These are phyloP conservation scores for Solanum tarapatanum DNA, from an alignment of 257 asterid genomes.

Conservation along the genomic window DNA sequence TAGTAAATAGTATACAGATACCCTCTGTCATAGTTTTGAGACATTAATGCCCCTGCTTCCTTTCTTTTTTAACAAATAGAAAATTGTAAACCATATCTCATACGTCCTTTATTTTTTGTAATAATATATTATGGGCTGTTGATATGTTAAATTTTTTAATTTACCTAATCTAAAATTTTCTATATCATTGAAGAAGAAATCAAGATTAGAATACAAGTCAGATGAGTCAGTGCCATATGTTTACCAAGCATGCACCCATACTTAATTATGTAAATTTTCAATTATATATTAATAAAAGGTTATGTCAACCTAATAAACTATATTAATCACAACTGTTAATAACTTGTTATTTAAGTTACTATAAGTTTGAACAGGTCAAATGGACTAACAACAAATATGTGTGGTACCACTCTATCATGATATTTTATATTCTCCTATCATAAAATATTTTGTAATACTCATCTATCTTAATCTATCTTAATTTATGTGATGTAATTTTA, in stretches of 20 bases:
- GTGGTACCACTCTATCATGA: background rate
- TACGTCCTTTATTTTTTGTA: background rate
- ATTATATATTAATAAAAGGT: background rate
- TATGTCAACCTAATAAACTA: background rate
- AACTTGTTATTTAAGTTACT: background rate
- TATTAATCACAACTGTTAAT: background rate
- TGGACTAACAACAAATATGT: background rate
- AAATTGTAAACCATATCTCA: too few species aligned
- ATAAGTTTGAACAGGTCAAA: background rate
- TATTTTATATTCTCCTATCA: background rate
- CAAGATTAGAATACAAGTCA: background rate
- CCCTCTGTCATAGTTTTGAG: accelerated
- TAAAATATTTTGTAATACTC: background rate
- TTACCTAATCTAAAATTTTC: background rate
- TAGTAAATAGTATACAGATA: too few species aligned
- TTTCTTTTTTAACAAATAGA: too few species aligned
- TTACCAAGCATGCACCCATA: background rate
- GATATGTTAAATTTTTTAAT: background rate
- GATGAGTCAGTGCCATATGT: background rate
- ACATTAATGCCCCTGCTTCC: too few species aligned
- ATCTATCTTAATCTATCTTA: too few species aligned
- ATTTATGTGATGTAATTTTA: too few species aligned
- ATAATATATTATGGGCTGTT: background rate
- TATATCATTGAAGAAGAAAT: background rate
- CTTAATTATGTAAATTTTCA: background rate